Percentiles rank a stretch among this genome's conserved stretches.
Evolutionary conservation across 148 eudicot species (phyloP).

Genomic region (Vaccinium vitisidaea): DNA sequence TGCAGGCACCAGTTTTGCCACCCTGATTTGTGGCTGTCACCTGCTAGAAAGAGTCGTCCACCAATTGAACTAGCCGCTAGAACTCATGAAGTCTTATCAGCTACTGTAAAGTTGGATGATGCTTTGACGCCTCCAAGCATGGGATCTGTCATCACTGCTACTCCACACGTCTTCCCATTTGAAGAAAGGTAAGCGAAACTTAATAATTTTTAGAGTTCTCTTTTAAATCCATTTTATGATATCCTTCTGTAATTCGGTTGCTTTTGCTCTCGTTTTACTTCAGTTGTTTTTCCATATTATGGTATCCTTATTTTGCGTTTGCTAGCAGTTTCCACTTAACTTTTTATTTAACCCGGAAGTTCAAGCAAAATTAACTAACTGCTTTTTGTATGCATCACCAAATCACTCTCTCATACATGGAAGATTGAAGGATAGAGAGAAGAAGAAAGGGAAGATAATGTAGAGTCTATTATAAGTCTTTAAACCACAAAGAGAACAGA

Average conservation of each 20-base stretch:
- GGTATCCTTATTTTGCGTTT: not conserved
- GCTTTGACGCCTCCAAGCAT: constrained; percentile 45
- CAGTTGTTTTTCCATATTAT: too few species aligned
- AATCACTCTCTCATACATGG: not conserved
- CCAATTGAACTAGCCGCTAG: constrained; percentile 93
- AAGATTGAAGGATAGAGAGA: not conserved
- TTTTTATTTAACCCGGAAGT: not conserved
- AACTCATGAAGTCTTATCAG: constrained; percentile 71
- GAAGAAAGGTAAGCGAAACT: constrained; percentile 68
- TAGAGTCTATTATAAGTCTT: not conserved
- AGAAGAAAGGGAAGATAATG: not conserved
- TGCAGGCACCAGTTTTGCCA: constrained; percentile 93
- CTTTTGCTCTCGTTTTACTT: not conserved
- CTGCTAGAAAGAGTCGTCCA: constrained; percentile 75
- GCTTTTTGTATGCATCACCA: not conserved
- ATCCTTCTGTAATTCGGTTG: not conserved
- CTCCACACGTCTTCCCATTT: constrained; percentile 90
- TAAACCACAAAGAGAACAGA: not conserved
- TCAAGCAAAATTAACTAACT: not conserved
- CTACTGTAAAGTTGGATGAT: constrained; percentile 50
- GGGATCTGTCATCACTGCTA: constrained; percentile 72
- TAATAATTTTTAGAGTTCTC: not conserved
- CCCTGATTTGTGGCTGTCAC: constrained; percentile 86
- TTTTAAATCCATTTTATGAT: not conserved
- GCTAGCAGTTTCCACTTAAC: not conserved